Base-by-base conservation (phyloP, 2,329 filamentous ascomycete species). In the Knufia petricola region DNA sequence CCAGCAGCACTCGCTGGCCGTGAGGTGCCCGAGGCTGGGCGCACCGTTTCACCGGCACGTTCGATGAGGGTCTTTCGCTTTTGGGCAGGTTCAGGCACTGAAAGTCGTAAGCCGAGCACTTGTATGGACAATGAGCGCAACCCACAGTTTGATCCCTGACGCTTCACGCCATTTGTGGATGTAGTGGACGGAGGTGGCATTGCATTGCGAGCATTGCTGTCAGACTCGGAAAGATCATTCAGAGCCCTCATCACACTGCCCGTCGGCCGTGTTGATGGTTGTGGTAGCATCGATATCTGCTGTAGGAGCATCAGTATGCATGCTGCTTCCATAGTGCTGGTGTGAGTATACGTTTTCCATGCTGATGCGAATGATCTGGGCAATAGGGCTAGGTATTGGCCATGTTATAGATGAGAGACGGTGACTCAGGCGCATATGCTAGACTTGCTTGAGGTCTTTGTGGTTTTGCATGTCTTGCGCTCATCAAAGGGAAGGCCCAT, bases 41-140 rank as follows among this genome's bases (percentile, higher is more conserved):
- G 63, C 50, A 64, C 70, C 26, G 68, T 73, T 51, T 83, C 78
- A 52, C 64, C 73, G 26, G 73, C 77, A 55, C 70, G 70, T 49
- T 82, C 76, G 17, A 64, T 65, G 21, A 81, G 64, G 12, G 76
- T 77, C 58, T 79, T 79, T 49, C 80, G 72, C 64, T 84, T 84
- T 2, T 77, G 59, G 43, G 79, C 74, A 17, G 79, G 71, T 58
- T 78, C 71, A 19, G 66, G 56, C 45, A 72, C 78, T 81, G 48
- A 37, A 28, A 34, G 19, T 23, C 26, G 32, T 49, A 23, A 55
- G 51, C 47, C 44, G 44, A 53, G 49, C 34, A 38, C 78, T 73
- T 31, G 64, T 68, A 44, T 68, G 69, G 48, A 58, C 48, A 60
- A 42, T 53, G 50, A 15, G 51, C 55, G 44, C 26, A 47, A 60